Evolutionary conservation across 139 green algal species (phyloP), one percentile per base, ranked within the genome.

Genomic region (Gonium pectorale): DNA sequence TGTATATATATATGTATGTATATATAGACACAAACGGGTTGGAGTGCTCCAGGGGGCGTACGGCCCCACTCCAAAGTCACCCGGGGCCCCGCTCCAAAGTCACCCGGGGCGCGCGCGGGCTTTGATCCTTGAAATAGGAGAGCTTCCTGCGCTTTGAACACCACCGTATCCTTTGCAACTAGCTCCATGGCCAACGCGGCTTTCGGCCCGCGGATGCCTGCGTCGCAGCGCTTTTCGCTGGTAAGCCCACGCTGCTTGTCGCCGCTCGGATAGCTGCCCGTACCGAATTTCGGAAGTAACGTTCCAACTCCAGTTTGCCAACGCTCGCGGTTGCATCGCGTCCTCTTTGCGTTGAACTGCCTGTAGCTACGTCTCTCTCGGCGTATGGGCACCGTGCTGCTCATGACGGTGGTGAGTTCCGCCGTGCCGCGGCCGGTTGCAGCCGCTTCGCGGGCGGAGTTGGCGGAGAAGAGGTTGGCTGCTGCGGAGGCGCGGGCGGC

Each of bases 391-490:
- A 24, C 31, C 19, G 56, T 24, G 56, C 56, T 64, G 56, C 19
- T 24, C 19, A 17, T 64, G 56, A 24, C 56, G 56, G 56, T 64
- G 56, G 56, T 64, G 56, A 64, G 56, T 24, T 64, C 56, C 31
- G 56, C 56, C 19, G 56, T 24, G 56, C 56, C 56, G 56, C 56
- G 29, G 56, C 56, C 56, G 56, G 56, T 24, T 64, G 56, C 56
- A 64, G 56, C 56, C 56, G 56, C 56, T 64, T 64, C 56, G 19
- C 56, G 56, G 56, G 56, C 56, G 56, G 56, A 64, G 56, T 64
- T 64, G 56, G 19, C 6, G 56, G 56, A 64, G 56, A 64, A 64
- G 56, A 24, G 19, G 56, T 24, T 17, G 56, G 56, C 56, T n/a
- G n/a, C n/a, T n/a, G 56, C 29, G 56, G 31, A 64, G 56, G 56